Evolutionary conservation across 2,329 filamentous ascomycete species (phyloP).

Genomic region (Ascocoryne sarcoides): DNA sequence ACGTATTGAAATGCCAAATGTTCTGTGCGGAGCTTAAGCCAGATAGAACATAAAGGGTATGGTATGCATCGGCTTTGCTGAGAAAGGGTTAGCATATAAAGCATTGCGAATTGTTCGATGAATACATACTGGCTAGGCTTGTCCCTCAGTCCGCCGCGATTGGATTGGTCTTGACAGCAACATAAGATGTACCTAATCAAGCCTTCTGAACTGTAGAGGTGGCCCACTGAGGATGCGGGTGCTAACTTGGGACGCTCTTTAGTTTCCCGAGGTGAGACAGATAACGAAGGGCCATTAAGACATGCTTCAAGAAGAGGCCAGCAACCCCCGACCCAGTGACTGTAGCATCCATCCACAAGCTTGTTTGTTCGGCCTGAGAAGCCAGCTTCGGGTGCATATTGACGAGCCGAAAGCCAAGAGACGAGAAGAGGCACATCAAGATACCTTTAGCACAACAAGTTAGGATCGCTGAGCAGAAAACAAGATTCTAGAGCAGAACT

Average conservation of each 20-base stretch:
- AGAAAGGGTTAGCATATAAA: slow-evolving; percentile 10
- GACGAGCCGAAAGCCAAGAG: slow-evolving; percentile 81
- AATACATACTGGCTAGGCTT: slow-evolving; percentile 77
- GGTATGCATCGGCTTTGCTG: slow-evolving; percentile 77
- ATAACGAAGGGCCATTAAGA: slow-evolving; percentile 43
- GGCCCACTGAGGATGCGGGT: slow-evolving; percentile 27
- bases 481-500: slow-evolving; percentile 24
- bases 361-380: slow-evolving; percentile 95
- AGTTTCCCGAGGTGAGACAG: slow-evolving; percentile 1
- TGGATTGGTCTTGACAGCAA: slow-evolving; percentile 70
- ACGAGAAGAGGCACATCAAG: slow-evolving; percentile 70
- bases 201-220: slow-evolving; percentile 73
- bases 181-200: slow-evolving; percentile 81
- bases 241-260: slow-evolving; percentile 1
- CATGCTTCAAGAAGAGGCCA: slow-evolving; percentile 86
- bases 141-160: slow-evolving; percentile 75
- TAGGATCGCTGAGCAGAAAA: neutral
- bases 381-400: slow-evolving; percentile 85
- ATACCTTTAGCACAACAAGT: slow-evolving; percentile 42
- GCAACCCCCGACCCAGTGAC: slow-evolving; percentile 93
- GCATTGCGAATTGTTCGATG: neutral
- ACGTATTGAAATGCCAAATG: slow-evolving; percentile 40
- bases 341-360: slow-evolving; percentile 95
- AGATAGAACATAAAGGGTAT: slow-evolving; percentile 84
- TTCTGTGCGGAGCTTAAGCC: slow-evolving; percentile 80